Base-by-base conservation (phyloP, 2,329 filamentous ascomycete species). In the Zymoseptoria brevis region DNA sequence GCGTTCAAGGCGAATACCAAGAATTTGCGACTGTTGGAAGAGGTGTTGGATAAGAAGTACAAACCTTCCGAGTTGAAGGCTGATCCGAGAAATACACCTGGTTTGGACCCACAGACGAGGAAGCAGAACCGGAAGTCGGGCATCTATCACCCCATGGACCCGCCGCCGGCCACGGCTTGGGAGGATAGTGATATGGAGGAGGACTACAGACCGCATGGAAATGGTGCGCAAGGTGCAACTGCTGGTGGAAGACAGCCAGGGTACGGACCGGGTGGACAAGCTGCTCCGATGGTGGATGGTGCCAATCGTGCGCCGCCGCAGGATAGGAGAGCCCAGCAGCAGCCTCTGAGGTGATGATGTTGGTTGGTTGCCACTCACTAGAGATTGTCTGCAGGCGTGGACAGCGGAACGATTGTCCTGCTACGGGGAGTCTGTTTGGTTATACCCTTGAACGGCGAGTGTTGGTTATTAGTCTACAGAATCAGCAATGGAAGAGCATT, bases 1-100 rank as follows among this genome's bases (percentile, higher is more conserved):
- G 73, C 84, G 2, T 87, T 87, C 75, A 86, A 88, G 61, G 86
- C 86, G 70, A 94, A 93, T 69, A 89, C 87, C 19, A 84, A 84
- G 67, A 94, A 93, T 67, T 85, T 88, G 4, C 81, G 87, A 41
- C 73, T 89, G 1, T 77, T 90, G 16, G 87, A 90, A 70, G 76
- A 84, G 53, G 80, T 87, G 65, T 79, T 94, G 57, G 82, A 88
- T 51, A 78, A 85, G 64, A 84, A 87, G 70, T 88, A 88, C 60
- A 82, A 83, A 67, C 77, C 78, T 1, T 68, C 74, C 16, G 64
- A 51, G 6, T 56, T 67, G 19, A 50, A 56, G 11, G 53, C 56
- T 22, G 69, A 72, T 56, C 69, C 64, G 7, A 62, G 69, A 54
- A 62, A 68, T 19, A 57, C 64, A 11, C 64, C 58, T 1, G 65